Conservation (phyloP, 2,329 filamentous ascomycete species). For the Podosphaera fusca region DNA sequence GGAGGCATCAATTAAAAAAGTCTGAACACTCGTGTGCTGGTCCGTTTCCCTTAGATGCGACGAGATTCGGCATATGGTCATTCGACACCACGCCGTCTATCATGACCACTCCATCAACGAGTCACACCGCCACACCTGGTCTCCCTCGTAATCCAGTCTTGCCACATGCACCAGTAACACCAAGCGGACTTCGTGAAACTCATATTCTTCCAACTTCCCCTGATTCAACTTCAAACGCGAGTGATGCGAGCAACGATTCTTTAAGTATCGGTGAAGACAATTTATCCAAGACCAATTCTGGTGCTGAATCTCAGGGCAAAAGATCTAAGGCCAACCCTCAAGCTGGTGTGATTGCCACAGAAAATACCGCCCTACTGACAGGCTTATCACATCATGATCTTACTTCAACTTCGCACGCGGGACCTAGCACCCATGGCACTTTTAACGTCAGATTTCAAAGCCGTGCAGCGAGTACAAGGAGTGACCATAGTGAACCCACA, state of each 20-base stretch:
- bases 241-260: background rate
- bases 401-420: background rate
- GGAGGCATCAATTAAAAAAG: too few species aligned
- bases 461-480: conserved; percentile 12
- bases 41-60: too few species aligned
- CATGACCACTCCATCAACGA: conserved; percentile 12
- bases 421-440: conserved; percentile 44
- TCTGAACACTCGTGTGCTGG: too few species aligned
- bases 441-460: conserved; percentile 42
- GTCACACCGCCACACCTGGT: conserved; percentile 18
- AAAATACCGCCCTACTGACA: conserved; percentile 30
- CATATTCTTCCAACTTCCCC: conserved; percentile 11
- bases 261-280: background rate
- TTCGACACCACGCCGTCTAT: background rate
- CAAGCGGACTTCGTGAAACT: conserved; percentile 13
- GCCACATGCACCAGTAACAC: conserved; percentile 9
- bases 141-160: conserved; percentile 5
- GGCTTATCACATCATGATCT: conserved; percentile 6
- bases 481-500: conserved; percentile 8
- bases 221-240: conserved; percentile 4
- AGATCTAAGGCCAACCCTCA: background rate
- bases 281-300: conserved; percentile 5
- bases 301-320: conserved; percentile 3
- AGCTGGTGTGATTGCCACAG: conserved; percentile 14
- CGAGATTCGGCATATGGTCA: background rate